Base-by-base conservation (phyloP, 192 early-diverging fungal genomes). In the Diversispora eburnea region DNA sequence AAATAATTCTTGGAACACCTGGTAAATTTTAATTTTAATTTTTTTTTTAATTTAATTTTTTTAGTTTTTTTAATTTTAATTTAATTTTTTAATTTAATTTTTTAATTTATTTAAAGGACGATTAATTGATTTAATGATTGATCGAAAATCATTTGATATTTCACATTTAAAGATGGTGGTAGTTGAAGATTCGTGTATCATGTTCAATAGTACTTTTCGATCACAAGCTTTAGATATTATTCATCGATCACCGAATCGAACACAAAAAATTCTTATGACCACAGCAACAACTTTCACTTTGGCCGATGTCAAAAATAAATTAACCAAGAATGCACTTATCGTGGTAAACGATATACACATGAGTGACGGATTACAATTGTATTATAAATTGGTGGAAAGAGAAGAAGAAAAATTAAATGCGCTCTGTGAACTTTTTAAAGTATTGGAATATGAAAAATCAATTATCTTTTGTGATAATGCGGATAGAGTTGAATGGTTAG, bases 121-220 rank as follows among this genome's bases (percentile, higher is more conserved):
- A 19, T 58, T 58, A 25, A 58, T 58, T 20, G 57, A 58, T 58
- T 58, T 25, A 58, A 22, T 22, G 22, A 58, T 19, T 49, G 22
- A 48, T 48, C 4, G n/a, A 66, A 48, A 56, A 13, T 19, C 8
- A 45, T 59, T 52, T 20, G 52, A 56, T 60, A 20, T 52, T 46
- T 9, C n/a, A 4, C 42, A 20, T n/a, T 17, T 71, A 8, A 71
- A 59, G 59, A 58, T 51, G 55, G 46, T 71, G 45, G 57, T 71
- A 8, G 56, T 71, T 17, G 69, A 71, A 59, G 69, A 71, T 20
- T 71, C 51, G 45, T 71, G 69, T 47, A 52, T 71, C 56, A 71
- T 71, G 69, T 71, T 71, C 46, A 56, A 52, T 33, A 52, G 69
- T 15, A 52, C 25, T 12, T 56, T 56, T 45, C 51, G 69, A 46